Conservation (phyloP, 202 grass and related monocot species). For the Setaria italica region DNA sequence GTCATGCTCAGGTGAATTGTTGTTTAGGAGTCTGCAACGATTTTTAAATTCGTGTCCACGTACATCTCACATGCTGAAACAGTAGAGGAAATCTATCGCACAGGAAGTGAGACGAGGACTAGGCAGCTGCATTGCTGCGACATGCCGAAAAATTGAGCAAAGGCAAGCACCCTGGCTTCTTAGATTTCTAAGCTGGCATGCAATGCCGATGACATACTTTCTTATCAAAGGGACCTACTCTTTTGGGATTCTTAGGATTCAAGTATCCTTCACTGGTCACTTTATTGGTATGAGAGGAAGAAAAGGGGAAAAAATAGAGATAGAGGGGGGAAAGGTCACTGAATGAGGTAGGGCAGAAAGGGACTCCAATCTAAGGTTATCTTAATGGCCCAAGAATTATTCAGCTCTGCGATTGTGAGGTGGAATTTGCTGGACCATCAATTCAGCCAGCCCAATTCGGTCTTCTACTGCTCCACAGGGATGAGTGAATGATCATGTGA, state of each 20-base stretch:
- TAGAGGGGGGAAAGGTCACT: constrained; percentile 51
- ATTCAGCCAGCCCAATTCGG: constrained; percentile 75
- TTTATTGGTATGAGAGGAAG: constrained; percentile 50
- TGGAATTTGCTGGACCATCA: constrained; percentile 92
- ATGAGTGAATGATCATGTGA: constrained; percentile 71
- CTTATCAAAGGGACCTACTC: constrained; percentile 57
- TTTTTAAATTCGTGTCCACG: constrained; percentile 42
- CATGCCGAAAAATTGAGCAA: constrained; percentile 61
- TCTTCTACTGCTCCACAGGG: constrained; percentile 65
- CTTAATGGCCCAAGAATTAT: constrained; percentile 80
- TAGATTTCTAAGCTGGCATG: constrained; percentile 80
- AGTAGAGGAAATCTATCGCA: constrained; percentile 53
- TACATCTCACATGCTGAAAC: constrained; percentile 59
- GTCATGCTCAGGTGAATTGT: constrained; percentile 20
- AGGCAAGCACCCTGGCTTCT: constrained; percentile 60
- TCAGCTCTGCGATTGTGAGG: constrained; percentile 62
- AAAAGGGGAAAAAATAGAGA: constrained; percentile 35
- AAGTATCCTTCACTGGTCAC: constrained; percentile 54
- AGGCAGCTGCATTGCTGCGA: constrained; percentile 45
- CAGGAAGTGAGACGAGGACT: constrained; percentile 51
- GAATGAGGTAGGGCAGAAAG: constrained; percentile 58
- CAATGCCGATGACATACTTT: constrained; percentile 60
- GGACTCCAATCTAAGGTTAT: constrained; percentile 62
- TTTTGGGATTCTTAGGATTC: constrained; percentile 72
- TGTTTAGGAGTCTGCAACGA: constrained; percentile 48